phyloP scores from a whole-genome alignment of 2,329 filamentous ascomycete species.

The Claviceps sp. region DNA sequence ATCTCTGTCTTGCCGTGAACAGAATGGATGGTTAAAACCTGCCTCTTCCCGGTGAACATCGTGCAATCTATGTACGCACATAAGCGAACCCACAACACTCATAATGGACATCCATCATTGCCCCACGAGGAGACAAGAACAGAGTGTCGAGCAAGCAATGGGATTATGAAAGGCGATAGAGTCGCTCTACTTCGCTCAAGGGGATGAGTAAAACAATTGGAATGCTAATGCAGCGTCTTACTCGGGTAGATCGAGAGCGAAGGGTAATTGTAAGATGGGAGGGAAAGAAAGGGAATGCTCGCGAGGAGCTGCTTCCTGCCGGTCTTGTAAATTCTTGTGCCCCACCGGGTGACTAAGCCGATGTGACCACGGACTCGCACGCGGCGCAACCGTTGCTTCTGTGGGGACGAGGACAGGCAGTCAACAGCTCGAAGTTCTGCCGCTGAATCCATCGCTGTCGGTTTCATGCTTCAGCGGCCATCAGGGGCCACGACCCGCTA shows the following conservation, averaged over 20 bases:
- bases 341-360: constrained; percentile 2
- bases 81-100: constrained; percentile 48
- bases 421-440: too few relatives aligned
- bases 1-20: background rate
- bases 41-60: too few relatives aligned
- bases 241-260: constrained; percentile 23
- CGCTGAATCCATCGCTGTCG: background rate
- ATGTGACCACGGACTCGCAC: background rate
- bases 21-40: too few relatives aligned
- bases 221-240: constrained; percentile 14
- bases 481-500: constrained; percentile 2
- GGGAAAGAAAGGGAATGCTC: constrained; percentile 17
- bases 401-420: too few relatives aligned
- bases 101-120: constrained; percentile 9
- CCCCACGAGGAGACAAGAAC: constrained; percentile 10
- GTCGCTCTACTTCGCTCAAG: constrained; percentile 39
- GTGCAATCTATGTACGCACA: constrained; percentile 41
- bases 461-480: background rate
- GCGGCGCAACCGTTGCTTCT: too few relatives aligned
- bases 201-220: constrained; percentile 29
- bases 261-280: constrained; percentile 35
- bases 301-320: background rate
- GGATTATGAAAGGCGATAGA: constrained; percentile 46
- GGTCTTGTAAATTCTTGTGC: background rate
- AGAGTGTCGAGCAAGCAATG: constrained; percentile 28